phyloP scores from a whole-genome alignment of 1,284 basidiomycete genomes.

The Heliocybe sulcata region DNA sequence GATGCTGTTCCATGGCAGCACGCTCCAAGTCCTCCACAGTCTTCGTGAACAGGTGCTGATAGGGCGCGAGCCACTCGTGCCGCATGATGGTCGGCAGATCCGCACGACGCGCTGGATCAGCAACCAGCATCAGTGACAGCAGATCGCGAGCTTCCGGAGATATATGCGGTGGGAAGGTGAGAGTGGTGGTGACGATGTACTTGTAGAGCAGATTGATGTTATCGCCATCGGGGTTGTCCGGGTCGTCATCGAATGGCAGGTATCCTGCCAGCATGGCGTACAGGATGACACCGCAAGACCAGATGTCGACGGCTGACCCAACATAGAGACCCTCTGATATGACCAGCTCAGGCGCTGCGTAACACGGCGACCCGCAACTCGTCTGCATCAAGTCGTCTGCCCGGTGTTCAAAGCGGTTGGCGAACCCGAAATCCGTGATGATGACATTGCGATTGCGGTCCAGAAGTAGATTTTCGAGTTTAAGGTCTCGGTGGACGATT shows the following conservation, averaged over 20 bases:
- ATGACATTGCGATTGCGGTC: slow-evolving; percentile 98
- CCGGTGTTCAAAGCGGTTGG: slow-evolving; percentile 92
- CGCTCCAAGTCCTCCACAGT: slow-evolving; percentile 75
- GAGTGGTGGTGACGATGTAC: slow-evolving; percentile 95
- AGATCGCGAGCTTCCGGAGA: slow-evolving; percentile 72
- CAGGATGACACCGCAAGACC: slow-evolving; percentile 98
- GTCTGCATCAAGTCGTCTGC: slow-evolving; percentile 98
- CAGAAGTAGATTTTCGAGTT: slow-evolving; percentile 95
- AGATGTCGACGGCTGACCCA: slow-evolving; percentile 98
- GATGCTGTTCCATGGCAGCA: slow-evolving; percentile 79
- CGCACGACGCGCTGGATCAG: slow-evolving; percentile 70
- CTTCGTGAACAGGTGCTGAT: slow-evolving; percentile 60
- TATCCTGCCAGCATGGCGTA: slow-evolving; percentile 99
- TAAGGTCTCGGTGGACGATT: slow-evolving; percentile 98
- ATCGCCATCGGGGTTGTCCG: slow-evolving; percentile 97
- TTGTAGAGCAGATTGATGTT: slow-evolving; percentile 99
- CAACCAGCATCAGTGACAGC: slow-evolving; percentile 82
- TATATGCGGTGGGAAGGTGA: slow-evolving; percentile 93
- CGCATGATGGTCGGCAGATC: slow-evolving; percentile 72
- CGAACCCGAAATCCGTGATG: slow-evolving; percentile 99
- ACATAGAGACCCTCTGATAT: slow-evolving; percentile 97
- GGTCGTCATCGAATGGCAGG: slow-evolving; percentile 99
- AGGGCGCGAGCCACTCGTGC: slow-evolving; percentile 78
- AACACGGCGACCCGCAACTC: slow-evolving; percentile 95
- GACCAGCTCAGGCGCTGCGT: slow-evolving; percentile 98